Conservation (phyloP, 805 yeast species). For the Pichia paraexigua region DNA sequence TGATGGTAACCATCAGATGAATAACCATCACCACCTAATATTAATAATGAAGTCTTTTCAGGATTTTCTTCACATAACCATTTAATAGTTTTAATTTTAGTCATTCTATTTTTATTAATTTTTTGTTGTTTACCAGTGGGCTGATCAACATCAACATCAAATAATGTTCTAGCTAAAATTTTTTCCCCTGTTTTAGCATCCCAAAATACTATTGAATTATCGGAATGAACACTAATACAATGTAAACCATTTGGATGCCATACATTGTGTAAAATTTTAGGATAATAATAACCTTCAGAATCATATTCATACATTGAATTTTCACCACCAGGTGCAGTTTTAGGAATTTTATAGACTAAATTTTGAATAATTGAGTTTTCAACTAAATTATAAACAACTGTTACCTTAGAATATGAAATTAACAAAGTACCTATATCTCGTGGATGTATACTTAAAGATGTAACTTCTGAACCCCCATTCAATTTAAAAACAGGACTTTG, state of each 20-base stretch:
- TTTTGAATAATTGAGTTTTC: conserved; percentile 48
- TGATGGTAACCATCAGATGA: conserved; percentile 34
- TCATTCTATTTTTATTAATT: conserved; percentile 20
- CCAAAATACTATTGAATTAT: conserved; percentile 88
- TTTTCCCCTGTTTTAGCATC: conserved; percentile 72
- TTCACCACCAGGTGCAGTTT: conserved; percentile 69
- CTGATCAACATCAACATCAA: conserved; percentile 55
- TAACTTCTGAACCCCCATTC: conserved; percentile 45
- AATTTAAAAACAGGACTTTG: conserved; percentile 58
- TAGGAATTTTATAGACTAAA: conserved; percentile 54
- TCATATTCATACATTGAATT: conserved; percentile 27
- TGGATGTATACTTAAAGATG: conserved; percentile 73
- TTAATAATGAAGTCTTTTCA: conserved; percentile 64
- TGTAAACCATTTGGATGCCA: conserved; percentile 95
- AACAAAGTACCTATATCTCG: conserved; percentile 76
- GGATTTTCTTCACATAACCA: conserved; percentile 84
- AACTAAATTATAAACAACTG: conserved; percentile 60
- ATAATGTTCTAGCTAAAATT: conserved; percentile 65
- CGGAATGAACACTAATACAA: conserved; percentile 67
- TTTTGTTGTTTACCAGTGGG: conserved; percentile 29
- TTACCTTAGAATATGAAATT: conserved; percentile 62
- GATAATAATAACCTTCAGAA: conserved; percentile 21
- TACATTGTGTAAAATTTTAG: conserved; percentile 39
- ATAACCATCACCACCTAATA: conserved; percentile 60
- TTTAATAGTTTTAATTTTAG: conserved; percentile 43